Percentiles rank a stretch among this genome's conserved stretches.
Evolutionary conservation across 148 eudicot genomes (phyloP).

Genomic region (Suaeda aralocaspica): DNA sequence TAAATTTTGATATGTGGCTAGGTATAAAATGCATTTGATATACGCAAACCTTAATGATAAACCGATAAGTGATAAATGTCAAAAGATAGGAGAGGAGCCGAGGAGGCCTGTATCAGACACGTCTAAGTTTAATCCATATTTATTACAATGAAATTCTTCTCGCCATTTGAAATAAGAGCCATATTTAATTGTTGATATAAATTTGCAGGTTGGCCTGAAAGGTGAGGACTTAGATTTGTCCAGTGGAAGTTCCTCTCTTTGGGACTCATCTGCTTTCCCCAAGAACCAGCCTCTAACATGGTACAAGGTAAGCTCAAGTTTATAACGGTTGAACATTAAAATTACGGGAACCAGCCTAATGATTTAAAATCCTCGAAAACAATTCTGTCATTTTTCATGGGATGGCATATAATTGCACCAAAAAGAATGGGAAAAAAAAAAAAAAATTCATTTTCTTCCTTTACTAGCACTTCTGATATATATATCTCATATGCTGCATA

Average conservation of each 20-base stretch:
- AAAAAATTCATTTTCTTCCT: too few species aligned
- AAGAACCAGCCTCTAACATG: conserved; percentile 39
- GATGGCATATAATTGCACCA: background rate
- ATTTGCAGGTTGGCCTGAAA: conserved; percentile 36
- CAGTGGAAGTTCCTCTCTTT: conserved; percentile 32
- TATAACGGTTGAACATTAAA: background rate
- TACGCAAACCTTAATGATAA: background rate
- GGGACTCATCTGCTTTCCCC: conserved; percentile 37
- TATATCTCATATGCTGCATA: too few species aligned
- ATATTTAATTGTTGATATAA: background rate
- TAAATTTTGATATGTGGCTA: background rate
- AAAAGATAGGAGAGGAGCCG: too few species aligned
- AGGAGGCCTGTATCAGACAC: background rate
- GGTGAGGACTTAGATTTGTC: conserved; percentile 37
- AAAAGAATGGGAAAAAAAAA: too few species aligned
- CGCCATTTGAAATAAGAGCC: too few species aligned
- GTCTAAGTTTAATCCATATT: background rate
- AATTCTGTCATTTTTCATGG: background rate
- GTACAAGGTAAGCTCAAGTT: conserved; percentile 39
- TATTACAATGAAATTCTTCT: background rate
- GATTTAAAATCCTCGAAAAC: background rate
- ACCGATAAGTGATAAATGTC: too few species aligned
- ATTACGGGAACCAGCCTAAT: background rate
- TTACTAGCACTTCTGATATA: background rate
- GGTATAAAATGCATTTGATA: background rate